Percentiles rank a stretch among this genome's conserved stretches.
phyloP scores from a whole-genome alignment of 2,329 filamentous ascomycete species.

The Phyllachora maydis region DNA sequence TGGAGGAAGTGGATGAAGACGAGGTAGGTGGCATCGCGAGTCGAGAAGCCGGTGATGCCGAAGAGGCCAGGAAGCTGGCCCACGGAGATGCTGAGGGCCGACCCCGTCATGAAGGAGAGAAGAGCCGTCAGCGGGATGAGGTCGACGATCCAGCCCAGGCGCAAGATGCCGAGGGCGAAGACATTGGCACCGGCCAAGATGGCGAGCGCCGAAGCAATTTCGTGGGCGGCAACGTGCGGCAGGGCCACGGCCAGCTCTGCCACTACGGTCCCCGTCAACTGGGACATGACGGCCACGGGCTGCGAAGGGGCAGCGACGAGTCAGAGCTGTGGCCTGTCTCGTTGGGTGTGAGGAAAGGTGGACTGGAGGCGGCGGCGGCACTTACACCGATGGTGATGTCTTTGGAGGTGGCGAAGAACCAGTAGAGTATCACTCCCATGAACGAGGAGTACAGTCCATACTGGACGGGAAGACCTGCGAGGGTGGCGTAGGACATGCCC shows the following conservation, averaged over 20 bases:
- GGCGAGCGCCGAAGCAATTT: slow-evolving; percentile 60
- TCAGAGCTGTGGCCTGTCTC: too few species aligned
- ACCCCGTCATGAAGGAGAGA: slow-evolving; percentile 92
- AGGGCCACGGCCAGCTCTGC: slow-evolving; percentile 32
- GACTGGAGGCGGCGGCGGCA: slow-evolving; percentile 10
- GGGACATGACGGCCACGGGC: slow-evolving; percentile 92
- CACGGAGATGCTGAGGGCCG: slow-evolving; percentile 68
- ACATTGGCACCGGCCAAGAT: slow-evolving; percentile 64
- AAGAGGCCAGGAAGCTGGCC: slow-evolving; percentile 71
- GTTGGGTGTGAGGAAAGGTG: too few species aligned
- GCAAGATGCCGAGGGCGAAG: slow-evolving; percentile 54
- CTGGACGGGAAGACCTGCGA: slow-evolving; percentile 61
- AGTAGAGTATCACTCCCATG: slow-evolving; percentile 86
- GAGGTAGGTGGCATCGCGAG: slow-evolving; percentile 55
- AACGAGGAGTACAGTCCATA: slow-evolving; percentile 91
- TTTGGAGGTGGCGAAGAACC: slow-evolving; percentile 96
- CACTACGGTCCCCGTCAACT: slow-evolving; percentile 69
- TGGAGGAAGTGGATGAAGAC: slow-evolving; percentile 73
- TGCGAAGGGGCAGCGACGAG: too few species aligned
- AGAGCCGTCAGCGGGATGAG: slow-evolving; percentile 81
- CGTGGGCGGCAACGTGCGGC: slow-evolving; percentile 36
- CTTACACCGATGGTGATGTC: slow-evolving; percentile 89
- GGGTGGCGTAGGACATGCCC: slow-evolving; percentile 81
- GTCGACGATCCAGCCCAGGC: slow-evolving; percentile 79
- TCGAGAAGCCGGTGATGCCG: slow-evolving; percentile 57